These are phyloP conservation scores for Podospora comata DNA, from an alignment of 495 filamentous ascomycete genomes.

Conservation along the genomic window DNA sequence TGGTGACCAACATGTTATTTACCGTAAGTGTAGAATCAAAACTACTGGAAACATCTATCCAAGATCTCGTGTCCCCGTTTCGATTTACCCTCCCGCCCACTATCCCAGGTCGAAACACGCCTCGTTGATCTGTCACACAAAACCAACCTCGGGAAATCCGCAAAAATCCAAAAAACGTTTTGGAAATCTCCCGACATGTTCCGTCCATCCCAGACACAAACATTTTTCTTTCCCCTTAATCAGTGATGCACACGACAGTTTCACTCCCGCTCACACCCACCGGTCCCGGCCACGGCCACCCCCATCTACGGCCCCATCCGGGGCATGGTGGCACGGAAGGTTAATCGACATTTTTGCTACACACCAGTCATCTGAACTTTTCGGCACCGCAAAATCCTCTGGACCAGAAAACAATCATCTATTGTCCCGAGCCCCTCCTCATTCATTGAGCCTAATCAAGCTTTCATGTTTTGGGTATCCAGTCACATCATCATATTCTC, in stretches of 20 bases:
- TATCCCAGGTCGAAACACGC: background rate
- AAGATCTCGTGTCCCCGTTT: background rate
- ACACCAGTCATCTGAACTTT: background rate
- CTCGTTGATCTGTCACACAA: background rate
- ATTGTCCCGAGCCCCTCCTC: background rate
- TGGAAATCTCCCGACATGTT: background rate
- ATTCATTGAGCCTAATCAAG: background rate
- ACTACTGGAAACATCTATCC: background rate
- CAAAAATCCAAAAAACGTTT: background rate
- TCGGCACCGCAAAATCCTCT: background rate
- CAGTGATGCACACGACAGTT: background rate
- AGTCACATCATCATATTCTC: background rate
- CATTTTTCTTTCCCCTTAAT: background rate
- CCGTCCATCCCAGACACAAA: background rate
- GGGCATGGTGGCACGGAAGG: background rate
- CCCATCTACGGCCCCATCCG: background rate
- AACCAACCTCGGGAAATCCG: background rate
- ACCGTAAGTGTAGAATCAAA: background rate
- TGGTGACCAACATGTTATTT: no score
- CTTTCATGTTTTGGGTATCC: background rate
- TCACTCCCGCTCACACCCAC: background rate
- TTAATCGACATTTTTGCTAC: background rate
- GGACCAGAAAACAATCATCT: background rate
- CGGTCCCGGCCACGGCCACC: no score
- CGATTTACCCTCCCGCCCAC: background rate